phyloP scores from a whole-genome alignment of 805 yeast genomes.

The Candida rishiriensis region DNA sequence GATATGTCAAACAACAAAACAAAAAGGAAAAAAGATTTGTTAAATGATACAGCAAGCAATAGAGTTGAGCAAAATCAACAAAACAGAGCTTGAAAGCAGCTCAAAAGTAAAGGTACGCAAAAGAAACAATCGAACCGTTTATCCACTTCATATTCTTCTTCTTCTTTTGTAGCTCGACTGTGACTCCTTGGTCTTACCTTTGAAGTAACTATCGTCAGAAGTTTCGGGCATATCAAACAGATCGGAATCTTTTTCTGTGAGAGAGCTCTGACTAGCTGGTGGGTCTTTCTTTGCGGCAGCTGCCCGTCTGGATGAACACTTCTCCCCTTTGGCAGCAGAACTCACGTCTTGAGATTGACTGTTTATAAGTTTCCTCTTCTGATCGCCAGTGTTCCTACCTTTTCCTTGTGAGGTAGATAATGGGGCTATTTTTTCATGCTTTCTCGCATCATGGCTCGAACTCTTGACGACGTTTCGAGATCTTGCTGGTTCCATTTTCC shows the following conservation, averaged over 20 bases:
- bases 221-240: constrained; percentile 4
- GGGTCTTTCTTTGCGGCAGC: neutral
- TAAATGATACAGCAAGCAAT: no score
- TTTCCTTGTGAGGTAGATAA: neutral
- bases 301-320: neutral
- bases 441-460: neutral
- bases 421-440: neutral
- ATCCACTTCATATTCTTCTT: no score
- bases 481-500: no score
- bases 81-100: no score
- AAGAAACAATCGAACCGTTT: no score
- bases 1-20: no score
- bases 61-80: no score
- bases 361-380: neutral
- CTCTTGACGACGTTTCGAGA: no score
- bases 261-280: neutral
- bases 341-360: neutral
- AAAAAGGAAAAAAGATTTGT: no score
- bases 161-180: no score
- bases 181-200: no score
- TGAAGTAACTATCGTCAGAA: neutral
- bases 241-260: neutral
- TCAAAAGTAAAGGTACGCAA: no score
- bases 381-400: neutral
- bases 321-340: neutral